Base-by-base conservation (phyloP, 2,329 filamentous ascomycete species). In the Trichoderma arundinaceum region DNA sequence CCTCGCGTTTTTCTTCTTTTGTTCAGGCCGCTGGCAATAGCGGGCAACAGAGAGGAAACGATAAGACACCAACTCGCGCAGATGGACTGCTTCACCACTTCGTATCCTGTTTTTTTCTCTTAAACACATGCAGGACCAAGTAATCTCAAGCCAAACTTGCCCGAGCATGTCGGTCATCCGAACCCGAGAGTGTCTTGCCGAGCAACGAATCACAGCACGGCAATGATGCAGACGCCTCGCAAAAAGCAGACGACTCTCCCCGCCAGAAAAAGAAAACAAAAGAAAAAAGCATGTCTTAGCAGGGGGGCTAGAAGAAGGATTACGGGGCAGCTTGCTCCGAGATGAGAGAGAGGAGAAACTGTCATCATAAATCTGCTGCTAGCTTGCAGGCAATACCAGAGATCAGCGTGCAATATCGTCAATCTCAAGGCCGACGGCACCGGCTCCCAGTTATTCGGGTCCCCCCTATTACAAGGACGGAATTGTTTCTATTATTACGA, bases 391-490 rank as follows among this genome's bases (percentile, higher is more conserved):
- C 60, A 32, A 10, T 19, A 28, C 7, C 39, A 54, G 8, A 63
- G 32, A 46, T 63, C 28, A 54, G 15, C 39, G 32, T 60, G 43
- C 1, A 39, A 12, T 22, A n/a, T 54, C 49, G 60, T 46, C 60
- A 43, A 63, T 63, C 49, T 54, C 49, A 53, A 46, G 28, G 28
- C 59, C 49, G 46, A 33, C 17, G 39, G 38, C 49, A 22, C 59
- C 59, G 8, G 59, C 59, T 63, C 38, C 59, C 59, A 53, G 49
- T 38, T 54, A 33, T 32, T 63, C 38, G 59, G 59, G 32, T 54
- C 48, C 48, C 17, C 59, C 59, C 43, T 43, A 52, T 61, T 35
- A 49, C 46, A 35, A 32, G 49, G 35, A 10, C 35, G 35, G 35
- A 4, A 38, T 38, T 43, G 28, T 44, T 41, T 28, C 52, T 57